Evolutionary conservation across 345 rosid species (phyloP).

Genomic region (Salix koriyanagi): DNA sequence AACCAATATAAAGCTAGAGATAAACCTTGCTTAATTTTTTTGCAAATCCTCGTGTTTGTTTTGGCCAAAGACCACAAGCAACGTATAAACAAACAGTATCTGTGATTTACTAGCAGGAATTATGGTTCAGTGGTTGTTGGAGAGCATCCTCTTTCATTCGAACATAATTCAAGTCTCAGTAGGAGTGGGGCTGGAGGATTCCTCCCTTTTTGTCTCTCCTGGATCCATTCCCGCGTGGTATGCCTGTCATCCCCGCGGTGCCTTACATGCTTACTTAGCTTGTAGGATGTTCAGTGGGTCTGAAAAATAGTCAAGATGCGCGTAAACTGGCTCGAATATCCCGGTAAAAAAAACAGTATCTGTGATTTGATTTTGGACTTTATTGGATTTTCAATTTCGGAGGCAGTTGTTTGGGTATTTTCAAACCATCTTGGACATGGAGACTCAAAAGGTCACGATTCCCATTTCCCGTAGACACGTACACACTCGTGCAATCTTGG

Average conservation of each 20-base stretch:
- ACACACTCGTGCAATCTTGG: conserved; percentile 37
- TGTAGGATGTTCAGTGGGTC: no score
- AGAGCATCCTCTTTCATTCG: no score
- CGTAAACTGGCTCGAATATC: no score
- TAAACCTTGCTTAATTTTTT: background rate
- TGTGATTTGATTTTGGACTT: background rate
- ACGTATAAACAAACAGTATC: background rate
- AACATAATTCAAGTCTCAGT: no score
- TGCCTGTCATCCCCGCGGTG: no score
- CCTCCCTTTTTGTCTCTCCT: no score
- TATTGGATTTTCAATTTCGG: conserved; percentile 1
- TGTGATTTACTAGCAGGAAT: background rate
- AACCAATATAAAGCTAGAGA: background rate
- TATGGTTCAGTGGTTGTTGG: no score
- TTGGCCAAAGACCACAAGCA: background rate
- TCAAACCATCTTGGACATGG: conserved; percentile 4
- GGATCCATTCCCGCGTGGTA: no score
- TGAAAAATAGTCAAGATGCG: no score
- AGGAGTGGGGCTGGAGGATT: no score
- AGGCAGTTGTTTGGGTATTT: conserved; percentile 9
- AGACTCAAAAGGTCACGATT: conserved; percentile 10
- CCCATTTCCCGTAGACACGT: conserved; percentile 11
- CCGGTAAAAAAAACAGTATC: background rate
- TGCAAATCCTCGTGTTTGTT: background rate
- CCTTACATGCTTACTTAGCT: no score